phyloP scores from a whole-genome alignment of 2,329 filamentous ascomycete genomes.

The Penicillium sp. region DNA sequence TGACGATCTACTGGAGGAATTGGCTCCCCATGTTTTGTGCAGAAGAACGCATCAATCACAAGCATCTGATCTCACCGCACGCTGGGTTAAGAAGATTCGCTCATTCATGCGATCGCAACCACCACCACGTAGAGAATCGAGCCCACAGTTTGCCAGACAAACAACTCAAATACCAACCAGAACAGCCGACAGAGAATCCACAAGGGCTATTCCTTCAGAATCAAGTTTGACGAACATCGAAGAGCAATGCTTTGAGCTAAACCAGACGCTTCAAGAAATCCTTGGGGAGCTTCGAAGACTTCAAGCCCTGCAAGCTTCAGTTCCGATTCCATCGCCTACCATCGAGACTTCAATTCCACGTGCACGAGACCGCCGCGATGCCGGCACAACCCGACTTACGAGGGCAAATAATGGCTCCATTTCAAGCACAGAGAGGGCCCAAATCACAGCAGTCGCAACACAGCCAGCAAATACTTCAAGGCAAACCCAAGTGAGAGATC shows the following conservation, averaged over 20 bases:
- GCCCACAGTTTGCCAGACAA: neutral
- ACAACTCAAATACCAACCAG: neutral
- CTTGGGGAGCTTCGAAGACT: too few relatives aligned
- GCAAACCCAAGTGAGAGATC: neutral
- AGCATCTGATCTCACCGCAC: conserved; percentile 7
- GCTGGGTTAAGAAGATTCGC: conserved; percentile 12
- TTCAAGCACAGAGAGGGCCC: neutral
- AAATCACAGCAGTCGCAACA: neutral
- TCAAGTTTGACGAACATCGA: too few relatives aligned
- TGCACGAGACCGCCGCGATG: neutral
- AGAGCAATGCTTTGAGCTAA: too few relatives aligned
- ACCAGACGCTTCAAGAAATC: neutral
- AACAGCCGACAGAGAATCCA: neutral
- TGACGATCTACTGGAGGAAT: conserved; percentile 13
- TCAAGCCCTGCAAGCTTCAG: neutral
- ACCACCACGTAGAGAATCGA: neutral
- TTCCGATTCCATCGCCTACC: neutral
- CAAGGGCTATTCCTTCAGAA: too few relatives aligned
- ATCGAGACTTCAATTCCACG: neutral
- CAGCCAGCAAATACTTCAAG: neutral
- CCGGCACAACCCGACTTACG: too few relatives aligned
- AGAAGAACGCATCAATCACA: conserved; percentile 17
- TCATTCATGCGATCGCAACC: neutral
- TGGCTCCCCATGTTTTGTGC: conserved; percentile 27
- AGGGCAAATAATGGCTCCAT: neutral